phyloP scores from a whole-genome alignment of 495 filamentous ascomycete species.

The Neurospora sp. region DNA sequence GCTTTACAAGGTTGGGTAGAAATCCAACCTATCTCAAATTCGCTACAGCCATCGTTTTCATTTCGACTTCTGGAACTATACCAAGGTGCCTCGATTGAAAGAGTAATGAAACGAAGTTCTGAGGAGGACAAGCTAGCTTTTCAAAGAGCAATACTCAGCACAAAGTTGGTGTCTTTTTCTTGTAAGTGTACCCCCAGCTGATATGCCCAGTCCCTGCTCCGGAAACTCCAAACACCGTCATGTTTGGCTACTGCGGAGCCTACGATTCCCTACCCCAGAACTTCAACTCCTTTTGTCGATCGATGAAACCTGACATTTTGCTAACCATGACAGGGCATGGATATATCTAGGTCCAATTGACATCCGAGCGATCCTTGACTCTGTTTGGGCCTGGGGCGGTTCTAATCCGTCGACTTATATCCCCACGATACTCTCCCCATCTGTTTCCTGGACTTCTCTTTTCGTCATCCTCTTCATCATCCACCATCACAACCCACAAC shows the following conservation, averaged over 20 bases:
- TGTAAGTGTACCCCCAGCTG: not conserved
- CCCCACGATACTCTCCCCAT: not conserved
- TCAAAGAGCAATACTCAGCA: not conserved
- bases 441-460: not conserved
- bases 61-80: not conserved
- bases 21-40: not conserved
- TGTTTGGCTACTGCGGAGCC: not conserved
- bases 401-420: not conserved
- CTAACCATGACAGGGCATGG: not conserved
- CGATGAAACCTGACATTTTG: not conserved
- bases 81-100: not conserved
- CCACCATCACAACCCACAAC: conserved; percentile 15
- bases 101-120: not conserved
- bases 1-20: not conserved
- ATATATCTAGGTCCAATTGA: not conserved
- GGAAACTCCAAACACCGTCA: not conserved
- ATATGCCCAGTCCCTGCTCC: not conserved
- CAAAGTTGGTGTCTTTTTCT: not conserved
- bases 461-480: conserved; percentile 19
- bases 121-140: not conserved
- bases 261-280: not conserved
- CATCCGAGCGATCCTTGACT: not conserved
- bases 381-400: not conserved
- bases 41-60: not conserved
- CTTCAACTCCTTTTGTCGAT: not conserved